A percentile compares a stretch with the other conserved stretches of the same genome.
Evolutionary conservation across 768 basidiomycete species (phyloP).

Genomic region (Tremella fuciformis): DNA sequence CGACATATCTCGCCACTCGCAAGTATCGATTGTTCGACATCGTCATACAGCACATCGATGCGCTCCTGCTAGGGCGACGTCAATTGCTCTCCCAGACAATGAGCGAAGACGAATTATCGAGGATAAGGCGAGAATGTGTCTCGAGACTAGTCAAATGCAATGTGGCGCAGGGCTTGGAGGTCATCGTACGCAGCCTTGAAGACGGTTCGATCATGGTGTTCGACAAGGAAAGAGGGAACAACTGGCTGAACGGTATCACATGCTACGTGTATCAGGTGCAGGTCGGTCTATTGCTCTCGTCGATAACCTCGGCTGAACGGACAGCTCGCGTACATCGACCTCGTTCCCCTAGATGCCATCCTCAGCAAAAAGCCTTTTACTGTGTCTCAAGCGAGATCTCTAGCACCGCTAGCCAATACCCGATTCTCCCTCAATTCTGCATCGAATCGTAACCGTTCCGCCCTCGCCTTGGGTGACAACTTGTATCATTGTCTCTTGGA

Average conservation of each 20-base stretch:
- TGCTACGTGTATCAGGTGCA: conserved; percentile 65
- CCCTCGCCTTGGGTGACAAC: conserved; percentile 3
- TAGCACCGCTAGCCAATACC: not conserved
- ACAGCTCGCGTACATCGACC: conserved; percentile 50
- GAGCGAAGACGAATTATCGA: conserved; percentile 77
- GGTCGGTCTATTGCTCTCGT: conserved; percentile 18
- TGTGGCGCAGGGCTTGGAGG: conserved; percentile 83
- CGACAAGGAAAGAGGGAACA: conserved; percentile 67
- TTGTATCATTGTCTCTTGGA: conserved; percentile 91
- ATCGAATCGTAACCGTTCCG: not conserved
- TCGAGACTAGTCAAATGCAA: conserved; percentile 82
- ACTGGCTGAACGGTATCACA: conserved; percentile 54
- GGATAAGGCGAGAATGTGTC: conserved; percentile 81
- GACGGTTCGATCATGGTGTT: conserved; percentile 86
- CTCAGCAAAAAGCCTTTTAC: conserved; percentile 18
- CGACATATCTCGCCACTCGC: conserved; percentile 80
- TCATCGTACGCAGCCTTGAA: conserved; percentile 91
- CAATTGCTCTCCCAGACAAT: conserved; percentile 85
- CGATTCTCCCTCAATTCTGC: not conserved
- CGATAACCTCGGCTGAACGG: not conserved
- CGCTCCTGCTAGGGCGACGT: conserved; percentile 82
- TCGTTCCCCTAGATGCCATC: conserved; percentile 41
- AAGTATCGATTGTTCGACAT: conserved; percentile 85
- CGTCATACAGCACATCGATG: conserved; percentile 84
- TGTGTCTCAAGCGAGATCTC: not conserved